Base-by-base conservation (phyloP, 1,139 yeast species). In the Williopsis jadinii region DNA sequence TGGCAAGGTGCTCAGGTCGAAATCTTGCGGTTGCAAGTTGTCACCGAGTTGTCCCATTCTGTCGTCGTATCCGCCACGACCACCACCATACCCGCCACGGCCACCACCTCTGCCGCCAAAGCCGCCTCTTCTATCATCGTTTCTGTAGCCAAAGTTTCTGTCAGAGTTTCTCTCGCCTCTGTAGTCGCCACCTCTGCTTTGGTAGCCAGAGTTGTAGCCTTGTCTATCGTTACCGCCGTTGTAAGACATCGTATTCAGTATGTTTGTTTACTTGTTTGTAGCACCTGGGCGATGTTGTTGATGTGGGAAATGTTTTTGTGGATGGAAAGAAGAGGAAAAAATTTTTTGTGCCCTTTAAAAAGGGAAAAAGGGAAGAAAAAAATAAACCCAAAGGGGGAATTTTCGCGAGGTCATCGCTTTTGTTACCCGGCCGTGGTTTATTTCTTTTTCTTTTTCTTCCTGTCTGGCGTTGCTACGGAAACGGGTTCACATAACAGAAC, bases 1-100 rank as follows among this genome's bases (percentile, higher is more conserved):
- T 56, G 97, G 95, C 63, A 90, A 69, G 28, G 77, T 60, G 52
- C 76, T 80, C 43, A 82, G 52, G 60, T 87, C 95, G 85, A 92
- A 90, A 49, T 83, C 77, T 56, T 88, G 96, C 52, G 81, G 73
- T 60, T 65, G 70, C 54, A 75, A 72, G 65, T 70, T 76, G 67
- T 61, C 75, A 64, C 81, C 90, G 58, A 70, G 66, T 55, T 67
- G 67, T 49, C 70, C 67, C 58, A 64, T 66, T 47, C 63, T 61
- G 55, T 68, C 70, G 38, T 68, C 64, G 41, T 66, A 61, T 28
- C 63, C 60, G 41, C 62, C 59, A 30, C 59, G 53, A 32, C 55
- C 69, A 38, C 68, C 64, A 40, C 58, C 54, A 36, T 58, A 53
- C 42, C 61, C 59, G 42, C 62, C 56, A 40, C 61, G 54, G 46